Evolutionary conservation across 2,329 filamentous ascomycete genomes (phyloP), one percentile per base, ranked within the genome.

Genomic region (Penicillium hesseltinei): DNA sequence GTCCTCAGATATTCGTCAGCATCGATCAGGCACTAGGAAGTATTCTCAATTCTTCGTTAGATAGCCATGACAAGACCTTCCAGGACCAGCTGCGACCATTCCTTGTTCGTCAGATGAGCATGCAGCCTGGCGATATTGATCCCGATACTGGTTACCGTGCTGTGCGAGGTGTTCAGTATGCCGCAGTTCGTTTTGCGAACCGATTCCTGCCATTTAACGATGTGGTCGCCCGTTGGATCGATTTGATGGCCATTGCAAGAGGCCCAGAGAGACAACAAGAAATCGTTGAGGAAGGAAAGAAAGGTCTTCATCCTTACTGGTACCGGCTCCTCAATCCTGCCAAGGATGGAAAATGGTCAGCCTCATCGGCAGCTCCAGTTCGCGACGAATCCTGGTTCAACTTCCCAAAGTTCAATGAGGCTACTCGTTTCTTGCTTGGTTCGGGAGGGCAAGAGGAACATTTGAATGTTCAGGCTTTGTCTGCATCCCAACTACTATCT

Each of bases 11-110:
- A 1, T 88, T 89, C 46, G 87, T 96, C 60, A 94, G 91, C 69
- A 92, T 97, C 54, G 92, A 97, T 66, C 90, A 93, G 51, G 89
- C 92, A 0, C 78, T 97, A 4, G 93, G 92, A 4, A 91, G 88
- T 54, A 80, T 96, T 60, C 74, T 90, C n/a, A 82, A 82, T 60
- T 81, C 83, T 2, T 83, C 87, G 59, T 69, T 80, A 10, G 74
- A 79, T 55, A 71, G 76, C 1, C 70, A 81, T 27, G 74, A 78
- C 46, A 62, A 71, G 29, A 66, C 73, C 4, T 74, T 80, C 43
- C 75, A 78, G 59, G 65, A 70, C 42, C 73, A 77, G 38, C 70
- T 84, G 25, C 79, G 81, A 35, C 73, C 77, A 42, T 80, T 94
- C 51, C 80, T 95, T 9, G 77, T 92, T 9, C 81, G 82, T 29